Percentiles rank a stretch among this genome's conserved stretches.
Conservation (phyloP, 768 basidiomycete species). For the Calocera viscosa region DNA sequence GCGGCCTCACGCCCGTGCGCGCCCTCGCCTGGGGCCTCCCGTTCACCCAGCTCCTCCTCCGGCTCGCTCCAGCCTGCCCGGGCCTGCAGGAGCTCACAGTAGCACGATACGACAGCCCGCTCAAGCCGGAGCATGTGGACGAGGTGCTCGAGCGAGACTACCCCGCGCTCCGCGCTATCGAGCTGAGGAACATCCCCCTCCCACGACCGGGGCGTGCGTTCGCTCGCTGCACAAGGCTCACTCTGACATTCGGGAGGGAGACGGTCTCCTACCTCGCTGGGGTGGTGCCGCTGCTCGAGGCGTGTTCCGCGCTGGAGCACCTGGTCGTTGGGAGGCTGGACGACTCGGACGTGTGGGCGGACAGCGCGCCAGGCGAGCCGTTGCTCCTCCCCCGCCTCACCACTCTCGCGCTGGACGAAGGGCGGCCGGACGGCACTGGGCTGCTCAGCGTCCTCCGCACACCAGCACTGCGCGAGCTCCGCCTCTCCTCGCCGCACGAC, state of each 20-base stretch:
- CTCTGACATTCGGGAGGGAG: neutral
- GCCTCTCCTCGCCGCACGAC: too few relatives aligned
- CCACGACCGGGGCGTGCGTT: neutral
- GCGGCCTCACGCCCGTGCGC: neutral
- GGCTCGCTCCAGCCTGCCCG: neutral
- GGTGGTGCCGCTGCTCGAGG: neutral
- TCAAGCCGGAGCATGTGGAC: neutral
- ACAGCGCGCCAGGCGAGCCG: too few relatives aligned
- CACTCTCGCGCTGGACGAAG: too few relatives aligned
- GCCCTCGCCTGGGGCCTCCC: neutral
- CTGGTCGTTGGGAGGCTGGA: neutral
- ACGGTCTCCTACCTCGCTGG: neutral
- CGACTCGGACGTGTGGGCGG: too few relatives aligned
- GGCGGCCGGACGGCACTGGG: too few relatives aligned
- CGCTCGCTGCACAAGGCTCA: neutral
- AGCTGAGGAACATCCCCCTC: neutral
- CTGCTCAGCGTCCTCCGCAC: too few relatives aligned
- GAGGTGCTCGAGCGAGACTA: neutral
- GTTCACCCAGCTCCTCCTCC: neutral
- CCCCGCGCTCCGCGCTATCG: neutral
- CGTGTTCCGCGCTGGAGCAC: neutral
- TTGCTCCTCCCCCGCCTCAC: too few relatives aligned
- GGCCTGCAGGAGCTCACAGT: neutral
- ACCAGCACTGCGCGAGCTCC: too few relatives aligned
- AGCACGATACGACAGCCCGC: neutral